phyloP scores from a whole-genome alignment of 129 eudicot genomes.

The Cynara cardunculus region DNA sequence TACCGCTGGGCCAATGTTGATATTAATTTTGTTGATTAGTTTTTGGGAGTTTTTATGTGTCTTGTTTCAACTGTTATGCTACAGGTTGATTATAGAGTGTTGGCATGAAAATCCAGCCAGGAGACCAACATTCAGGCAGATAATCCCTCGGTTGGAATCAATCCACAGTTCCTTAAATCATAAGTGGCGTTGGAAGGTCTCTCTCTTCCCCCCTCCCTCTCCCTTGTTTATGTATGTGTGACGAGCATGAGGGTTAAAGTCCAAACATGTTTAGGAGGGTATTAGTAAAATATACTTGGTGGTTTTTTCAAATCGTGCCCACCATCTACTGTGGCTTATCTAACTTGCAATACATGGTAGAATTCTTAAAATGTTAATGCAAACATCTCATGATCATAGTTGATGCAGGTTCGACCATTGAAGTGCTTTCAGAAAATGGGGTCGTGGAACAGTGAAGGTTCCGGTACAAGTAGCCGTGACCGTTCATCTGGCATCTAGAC shows the following conservation, averaged over 20 bases:
- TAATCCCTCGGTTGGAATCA: conserved; percentile 66
- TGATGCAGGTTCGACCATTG: conserved; percentile 52
- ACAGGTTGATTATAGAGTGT: conserved; percentile 78
- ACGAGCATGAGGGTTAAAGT: background rate
- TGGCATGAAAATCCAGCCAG: conserved; percentile 77
- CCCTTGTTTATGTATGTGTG: background rate
- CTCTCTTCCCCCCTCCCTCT: conserved; percentile 5
- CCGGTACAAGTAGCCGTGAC: conserved; percentile 43
- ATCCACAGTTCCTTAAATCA: conserved; percentile 39
- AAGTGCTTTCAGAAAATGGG: conserved; percentile 52
- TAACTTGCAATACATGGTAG: background rate
- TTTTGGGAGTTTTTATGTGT: background rate
- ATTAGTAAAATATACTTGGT: no score
- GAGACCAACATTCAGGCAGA: conserved; percentile 86
- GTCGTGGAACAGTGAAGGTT: conserved; percentile 46
- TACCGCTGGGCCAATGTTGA: no score
- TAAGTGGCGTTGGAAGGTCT: conserved; percentile 66
- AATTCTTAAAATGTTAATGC: no score
- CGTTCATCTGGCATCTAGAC: conserved; percentile 39
- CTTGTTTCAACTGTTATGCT: background rate
- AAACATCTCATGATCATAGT: background rate
- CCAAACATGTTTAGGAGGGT: background rate
- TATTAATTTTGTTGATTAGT: background rate
- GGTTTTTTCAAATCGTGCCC: no score
- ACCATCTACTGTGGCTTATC: no score